A percentile compares a stretch with the other conserved stretches of the same genome.
Evolutionary conservation across 2,329 filamentous ascomycete species (phyloP).

Genomic region (Simplicillium sp.): DNA sequence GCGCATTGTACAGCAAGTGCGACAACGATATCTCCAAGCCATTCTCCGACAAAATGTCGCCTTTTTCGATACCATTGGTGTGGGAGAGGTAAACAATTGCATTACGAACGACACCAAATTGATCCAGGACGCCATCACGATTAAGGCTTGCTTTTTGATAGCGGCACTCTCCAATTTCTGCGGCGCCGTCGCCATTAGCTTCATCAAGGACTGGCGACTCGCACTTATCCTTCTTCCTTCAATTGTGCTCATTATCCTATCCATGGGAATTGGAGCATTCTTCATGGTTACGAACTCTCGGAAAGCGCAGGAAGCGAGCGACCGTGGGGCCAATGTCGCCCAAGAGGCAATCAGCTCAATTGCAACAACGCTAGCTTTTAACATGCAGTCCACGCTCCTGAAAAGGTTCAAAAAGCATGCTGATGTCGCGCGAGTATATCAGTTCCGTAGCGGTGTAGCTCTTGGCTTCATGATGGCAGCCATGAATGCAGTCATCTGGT

Average conservation of each 20-base stretch:
- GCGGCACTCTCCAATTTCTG: neutral
- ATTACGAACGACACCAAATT: too few species aligned
- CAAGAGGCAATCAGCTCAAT: neutral
- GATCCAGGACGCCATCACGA: too few species aligned
- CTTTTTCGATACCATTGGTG: constrained; percentile 4
- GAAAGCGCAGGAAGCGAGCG: neutral
- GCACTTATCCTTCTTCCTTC: neutral
- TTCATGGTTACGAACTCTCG: neutral
- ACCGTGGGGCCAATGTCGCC: neutral
- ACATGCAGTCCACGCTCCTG: neutral
- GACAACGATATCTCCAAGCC: neutral
- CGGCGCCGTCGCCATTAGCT: neutral
- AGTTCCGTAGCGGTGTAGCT: neutral
- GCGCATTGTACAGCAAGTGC: neutral
- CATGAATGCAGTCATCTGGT: too few species aligned
- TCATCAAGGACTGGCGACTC: neutral
- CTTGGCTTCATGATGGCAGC: neutral
- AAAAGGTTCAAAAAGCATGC: neutral
- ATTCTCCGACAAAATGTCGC: constrained; percentile 6
- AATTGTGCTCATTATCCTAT: neutral
- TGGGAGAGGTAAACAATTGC: constrained; percentile 1
- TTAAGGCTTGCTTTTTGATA: too few species aligned
- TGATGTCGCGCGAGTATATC: neutral
- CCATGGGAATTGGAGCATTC: neutral
- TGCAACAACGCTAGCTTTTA: neutral